Percentiles rank a stretch among this genome's conserved stretches.
Conservation (phyloP, 1,284 basidiomycete species). For the Xerocomus amazonicus region DNA sequence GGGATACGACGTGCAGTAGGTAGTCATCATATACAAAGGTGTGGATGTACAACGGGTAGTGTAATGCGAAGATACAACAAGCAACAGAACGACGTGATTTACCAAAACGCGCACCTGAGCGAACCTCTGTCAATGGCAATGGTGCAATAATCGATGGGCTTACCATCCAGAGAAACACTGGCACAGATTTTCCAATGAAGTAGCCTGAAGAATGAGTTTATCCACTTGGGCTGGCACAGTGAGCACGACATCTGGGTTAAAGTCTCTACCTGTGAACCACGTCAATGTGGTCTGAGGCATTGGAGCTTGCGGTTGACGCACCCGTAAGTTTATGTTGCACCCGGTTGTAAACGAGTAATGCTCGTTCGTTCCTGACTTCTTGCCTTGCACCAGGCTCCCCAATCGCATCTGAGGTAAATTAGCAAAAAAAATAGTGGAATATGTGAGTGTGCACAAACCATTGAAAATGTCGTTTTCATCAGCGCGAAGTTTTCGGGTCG, state of each 20-base stretch:
- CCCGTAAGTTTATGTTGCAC: slow-evolving; percentile 92
- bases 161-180: slow-evolving; percentile 96
- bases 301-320: slow-evolving; percentile 31
- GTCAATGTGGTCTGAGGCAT: background rate
- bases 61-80: slow-evolving; percentile 13
- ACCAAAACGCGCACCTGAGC: slow-evolving; percentile 52
- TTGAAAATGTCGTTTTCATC: slow-evolving; percentile 84
- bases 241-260: slow-evolving; percentile 77
- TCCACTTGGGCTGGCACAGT: slow-evolving; percentile 81
- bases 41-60: slow-evolving; percentile 21
- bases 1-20: background rate
- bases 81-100: slow-evolving; percentile 15
- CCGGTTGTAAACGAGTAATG: slow-evolving; percentile 86
- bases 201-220: slow-evolving; percentile 88
- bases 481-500: slow-evolving; percentile 69
- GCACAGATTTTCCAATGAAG: slow-evolving; percentile 88
- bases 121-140: background rate
- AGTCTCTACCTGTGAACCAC: slow-evolving; percentile 70
- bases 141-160: background rate
- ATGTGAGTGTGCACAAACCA: slow-evolving; percentile 38
- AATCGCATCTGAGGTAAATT: slow-evolving; percentile 45
- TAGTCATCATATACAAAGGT: slow-evolving; percentile 3
- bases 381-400: slow-evolving; percentile 54
- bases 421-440: slow-evolving; percentile 1
- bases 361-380: slow-evolving; percentile 88